phyloP scores from a whole-genome alignment of 495 filamentous ascomycete species.

The Cairneyella variabilis region DNA sequence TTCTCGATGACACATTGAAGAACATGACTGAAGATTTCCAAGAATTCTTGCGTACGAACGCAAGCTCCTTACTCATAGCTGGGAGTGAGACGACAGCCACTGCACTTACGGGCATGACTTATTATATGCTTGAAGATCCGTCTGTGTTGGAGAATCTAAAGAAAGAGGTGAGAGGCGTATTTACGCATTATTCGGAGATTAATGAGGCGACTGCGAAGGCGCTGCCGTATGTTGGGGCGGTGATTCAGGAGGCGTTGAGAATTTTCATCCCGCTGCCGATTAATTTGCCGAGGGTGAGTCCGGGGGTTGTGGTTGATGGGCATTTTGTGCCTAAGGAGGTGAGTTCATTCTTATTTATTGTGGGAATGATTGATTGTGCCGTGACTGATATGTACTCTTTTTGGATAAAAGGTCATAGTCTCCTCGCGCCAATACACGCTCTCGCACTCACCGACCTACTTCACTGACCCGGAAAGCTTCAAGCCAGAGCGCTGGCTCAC shows the following conservation, averaged over 20 bases:
- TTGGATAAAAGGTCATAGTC: too few species aligned
- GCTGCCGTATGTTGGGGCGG: constrained; percentile 34
- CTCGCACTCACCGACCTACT: too few species aligned
- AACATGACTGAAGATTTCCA: too few species aligned
- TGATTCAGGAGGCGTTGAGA: constrained; percentile 29
- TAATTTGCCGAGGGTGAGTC: not conserved
- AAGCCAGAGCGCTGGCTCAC: not conserved
- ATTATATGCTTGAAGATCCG: not conserved
- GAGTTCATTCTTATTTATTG: too few species aligned
- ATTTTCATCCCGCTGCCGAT: not conserved
- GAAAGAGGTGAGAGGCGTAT: not conserved
- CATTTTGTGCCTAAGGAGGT: constrained; percentile 48
- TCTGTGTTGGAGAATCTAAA: not conserved
- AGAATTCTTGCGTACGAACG: too few species aligned
- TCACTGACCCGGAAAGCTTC: not conserved
- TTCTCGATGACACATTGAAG: too few species aligned
- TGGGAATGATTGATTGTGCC: too few species aligned
- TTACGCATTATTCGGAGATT: not conserved
- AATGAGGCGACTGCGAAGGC: constrained; percentile 27
- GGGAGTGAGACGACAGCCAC: constrained; percentile 62
- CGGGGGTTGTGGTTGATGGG: constrained; percentile 45
- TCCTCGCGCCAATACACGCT: too few species aligned
- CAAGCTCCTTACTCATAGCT: too few species aligned
- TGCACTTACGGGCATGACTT: constrained; percentile 36
- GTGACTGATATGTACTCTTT: too few species aligned